A percentile compares a stretch with the other conserved stretches of the same genome.
phyloP scores from a whole-genome alignment of 805 yeast genomes.

The Groenewaldozyma tartarivorans region DNA sequence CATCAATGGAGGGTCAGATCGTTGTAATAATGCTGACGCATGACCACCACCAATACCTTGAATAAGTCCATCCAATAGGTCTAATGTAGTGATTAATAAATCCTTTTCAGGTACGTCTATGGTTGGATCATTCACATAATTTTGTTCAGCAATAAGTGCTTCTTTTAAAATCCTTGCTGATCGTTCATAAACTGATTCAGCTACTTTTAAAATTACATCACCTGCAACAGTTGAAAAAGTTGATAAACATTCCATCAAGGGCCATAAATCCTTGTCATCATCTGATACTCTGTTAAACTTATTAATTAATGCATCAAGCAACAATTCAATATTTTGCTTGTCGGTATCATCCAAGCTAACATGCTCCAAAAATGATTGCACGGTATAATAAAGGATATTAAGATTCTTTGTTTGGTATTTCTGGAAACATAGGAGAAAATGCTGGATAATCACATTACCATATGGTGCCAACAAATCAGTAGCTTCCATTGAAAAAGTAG shows the following conservation, averaged over 20 bases:
- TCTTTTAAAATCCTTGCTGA: conserved; percentile 59
- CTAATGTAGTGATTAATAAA: conserved; percentile 80
- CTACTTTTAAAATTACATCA: conserved; percentile 78
- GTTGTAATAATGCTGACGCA: conserved; percentile 42
- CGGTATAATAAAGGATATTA: conserved; percentile 77
- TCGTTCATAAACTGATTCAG: conserved; percentile 74
- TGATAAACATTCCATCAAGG: conserved; percentile 85
- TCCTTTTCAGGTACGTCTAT: conserved; percentile 73
- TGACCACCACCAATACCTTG: conserved; percentile 68
- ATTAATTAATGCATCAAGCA: conserved; percentile 72
- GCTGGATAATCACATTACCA: conserved; percentile 56
- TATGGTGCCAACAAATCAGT: conserved; percentile 59
- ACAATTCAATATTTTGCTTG: conserved; percentile 45
- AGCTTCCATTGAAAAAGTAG: conserved; percentile 72
- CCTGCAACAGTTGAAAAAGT: conserved; percentile 84
- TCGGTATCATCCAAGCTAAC: conserved; percentile 49
- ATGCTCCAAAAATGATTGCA: conserved; percentile 80
- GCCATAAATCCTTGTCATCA: conserved; percentile 81
- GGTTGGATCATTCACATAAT: conserved; percentile 53
- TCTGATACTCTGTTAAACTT: conserved; percentile 75
- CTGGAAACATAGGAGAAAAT: conserved; percentile 63
- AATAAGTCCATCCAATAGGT: conserved; percentile 82
- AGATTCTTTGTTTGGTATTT: conserved; percentile 76
- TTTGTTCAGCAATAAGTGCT: conserved; percentile 58
- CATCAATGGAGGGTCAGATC: conserved; percentile 37